Conservation (phyloP, 345 rosid species). For the Linum tenue region DNA sequence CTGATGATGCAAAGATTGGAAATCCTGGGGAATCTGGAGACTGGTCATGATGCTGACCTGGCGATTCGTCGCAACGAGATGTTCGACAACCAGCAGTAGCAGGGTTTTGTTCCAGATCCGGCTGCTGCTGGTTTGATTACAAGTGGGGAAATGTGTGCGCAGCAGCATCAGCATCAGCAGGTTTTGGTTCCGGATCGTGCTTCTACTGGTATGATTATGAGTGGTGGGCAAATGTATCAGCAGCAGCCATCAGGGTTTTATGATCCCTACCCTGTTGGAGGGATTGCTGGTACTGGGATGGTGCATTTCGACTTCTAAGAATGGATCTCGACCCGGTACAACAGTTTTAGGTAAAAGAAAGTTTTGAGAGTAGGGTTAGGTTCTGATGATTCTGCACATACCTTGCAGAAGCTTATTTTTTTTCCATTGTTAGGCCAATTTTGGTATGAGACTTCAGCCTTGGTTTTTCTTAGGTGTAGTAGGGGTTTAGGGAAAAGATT, state of each 20-base stretch:
- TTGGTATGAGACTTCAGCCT: background rate
- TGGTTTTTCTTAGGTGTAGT: no score
- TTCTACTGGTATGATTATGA: no score
- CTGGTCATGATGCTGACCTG: no score
- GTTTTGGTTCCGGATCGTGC: background rate
- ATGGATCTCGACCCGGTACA: background rate
- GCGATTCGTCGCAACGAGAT: background rate
- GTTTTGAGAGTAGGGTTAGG: background rate
- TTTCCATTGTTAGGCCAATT: background rate
- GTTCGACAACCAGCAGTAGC: background rate
- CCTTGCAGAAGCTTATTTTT: background rate
- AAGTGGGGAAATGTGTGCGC: no score
- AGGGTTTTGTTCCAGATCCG: no score
- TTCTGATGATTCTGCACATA: background rate
- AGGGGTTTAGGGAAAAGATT: no score
- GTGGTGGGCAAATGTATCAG: background rate
- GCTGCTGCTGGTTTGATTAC: no score
- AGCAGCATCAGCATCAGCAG: background rate
- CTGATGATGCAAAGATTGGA: background rate
- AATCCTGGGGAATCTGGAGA: background rate
- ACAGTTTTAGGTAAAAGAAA: background rate
- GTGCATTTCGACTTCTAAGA: background rate
- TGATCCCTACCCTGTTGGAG: background rate
- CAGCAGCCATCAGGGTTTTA: background rate
- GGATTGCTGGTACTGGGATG: background rate